Evolutionary conservation across 2,329 filamentous ascomycete species (phyloP).

Genomic region (Arthroderma uncinatum): DNA sequence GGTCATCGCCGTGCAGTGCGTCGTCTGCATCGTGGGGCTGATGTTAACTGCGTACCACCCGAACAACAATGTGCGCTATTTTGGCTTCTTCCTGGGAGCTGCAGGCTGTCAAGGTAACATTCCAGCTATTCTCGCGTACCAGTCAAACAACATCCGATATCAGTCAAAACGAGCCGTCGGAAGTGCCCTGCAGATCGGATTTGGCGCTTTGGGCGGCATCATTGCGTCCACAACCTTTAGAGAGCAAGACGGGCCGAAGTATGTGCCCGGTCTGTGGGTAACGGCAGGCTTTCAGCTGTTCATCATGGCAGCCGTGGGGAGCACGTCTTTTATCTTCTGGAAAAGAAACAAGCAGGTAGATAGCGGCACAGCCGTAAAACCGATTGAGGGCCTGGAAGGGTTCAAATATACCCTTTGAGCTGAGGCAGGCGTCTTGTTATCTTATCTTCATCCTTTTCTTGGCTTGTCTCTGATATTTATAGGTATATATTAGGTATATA

Average conservation of each 20-base stretch:
- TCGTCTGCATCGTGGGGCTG: constrained; percentile 21
- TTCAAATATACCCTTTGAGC: constrained; percentile 13
- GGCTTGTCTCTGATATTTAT: neutral
- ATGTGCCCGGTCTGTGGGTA: constrained; percentile 14
- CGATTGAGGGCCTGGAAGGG: constrained; percentile 13
- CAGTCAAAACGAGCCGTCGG: constrained; percentile 73
- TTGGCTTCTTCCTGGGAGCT: constrained; percentile 24
- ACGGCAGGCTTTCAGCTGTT: constrained; percentile 8
- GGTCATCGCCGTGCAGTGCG: constrained; percentile 19
- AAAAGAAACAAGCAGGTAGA: constrained; percentile 12
- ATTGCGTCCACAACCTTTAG: constrained; percentile 58
- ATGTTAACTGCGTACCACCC: constrained; percentile 21
- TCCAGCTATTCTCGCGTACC: constrained; percentile 24
- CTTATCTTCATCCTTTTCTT: neutral
- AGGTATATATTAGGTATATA: no score
- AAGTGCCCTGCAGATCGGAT: constrained; percentile 59
- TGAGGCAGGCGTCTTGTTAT: neutral
- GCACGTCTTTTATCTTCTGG: constrained; percentile 8
- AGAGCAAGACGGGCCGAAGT: constrained; percentile 13
- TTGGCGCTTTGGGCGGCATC: constrained; percentile 64
- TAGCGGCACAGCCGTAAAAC: constrained; percentile 2
- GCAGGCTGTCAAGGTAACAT: constrained; percentile 24
- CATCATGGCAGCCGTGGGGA: constrained; percentile 6
- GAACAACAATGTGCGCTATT: constrained; percentile 17
- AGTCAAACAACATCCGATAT: constrained; percentile 37